Percentiles rank a stretch among this genome's conserved stretches.
Evolutionary conservation across 164 flowering plant genomes (phyloP).

Genomic region (Chloranthus sessilifolius): DNA sequence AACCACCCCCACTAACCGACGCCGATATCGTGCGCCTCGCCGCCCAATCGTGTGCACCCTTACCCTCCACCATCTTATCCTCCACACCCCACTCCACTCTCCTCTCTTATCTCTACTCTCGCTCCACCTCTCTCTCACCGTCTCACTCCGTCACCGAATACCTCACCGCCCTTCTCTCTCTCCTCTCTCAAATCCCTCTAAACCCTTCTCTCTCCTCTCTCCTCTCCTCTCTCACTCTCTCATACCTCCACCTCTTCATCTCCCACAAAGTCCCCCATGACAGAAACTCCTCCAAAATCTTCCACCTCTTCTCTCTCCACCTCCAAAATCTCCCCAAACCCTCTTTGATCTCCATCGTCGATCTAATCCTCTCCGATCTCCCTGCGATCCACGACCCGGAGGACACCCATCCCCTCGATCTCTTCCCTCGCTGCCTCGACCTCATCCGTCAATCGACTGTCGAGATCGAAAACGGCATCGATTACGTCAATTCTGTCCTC

Average conservation of each 20-base stretch:
- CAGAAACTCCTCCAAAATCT: slow-evolving; percentile 31
- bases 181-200: slow-evolving; percentile 36
- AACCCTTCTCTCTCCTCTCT: slow-evolving; percentile 39
- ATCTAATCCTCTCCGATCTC: slow-evolving; percentile 31
- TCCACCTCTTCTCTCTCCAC: slow-evolving; percentile 39
- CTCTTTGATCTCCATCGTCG: slow-evolving; percentile 19
- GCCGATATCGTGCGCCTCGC: slow-evolving; percentile 44
- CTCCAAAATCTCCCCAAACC: slow-evolving; percentile 20
- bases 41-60: slow-evolving; percentile 28
- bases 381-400: slow-evolving; percentile 28
- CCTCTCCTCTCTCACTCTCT: slow-evolving; percentile 38
- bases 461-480: slow-evolving; percentile 24
- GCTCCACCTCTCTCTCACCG: slow-evolving; percentile 32
- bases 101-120: slow-evolving; percentile 43
- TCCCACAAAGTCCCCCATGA: slow-evolving; percentile 53
- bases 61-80: slow-evolving; percentile 42
- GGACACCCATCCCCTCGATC: slow-evolving; percentile 53
- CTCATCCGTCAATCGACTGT: slow-evolving; percentile 28
- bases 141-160: slow-evolving; percentile 46
- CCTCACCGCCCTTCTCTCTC: slow-evolving; percentile 46
- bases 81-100: slow-evolving; percentile 38
- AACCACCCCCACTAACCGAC: slow-evolving; percentile 23
- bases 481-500: slow-evolving; percentile 34
- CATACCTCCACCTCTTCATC: slow-evolving; percentile 47
- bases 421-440: slow-evolving; percentile 47